Percentiles rank a stretch among this genome's conserved stretches.
Conservation (phyloP, 108 stramenopile species). For the Pseudonitzschia multiseries region DNA sequence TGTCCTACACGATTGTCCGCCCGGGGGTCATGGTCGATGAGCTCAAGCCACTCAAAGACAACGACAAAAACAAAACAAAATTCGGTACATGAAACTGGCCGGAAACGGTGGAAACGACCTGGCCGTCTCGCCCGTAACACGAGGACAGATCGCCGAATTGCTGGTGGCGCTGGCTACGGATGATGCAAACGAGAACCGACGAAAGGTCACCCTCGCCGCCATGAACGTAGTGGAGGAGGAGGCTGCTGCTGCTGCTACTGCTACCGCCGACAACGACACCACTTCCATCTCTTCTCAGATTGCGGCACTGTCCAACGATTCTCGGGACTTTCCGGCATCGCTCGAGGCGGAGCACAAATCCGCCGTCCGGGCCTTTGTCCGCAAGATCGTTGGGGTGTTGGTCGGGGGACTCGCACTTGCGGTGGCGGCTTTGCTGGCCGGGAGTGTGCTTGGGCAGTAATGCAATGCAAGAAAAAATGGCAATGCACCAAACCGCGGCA, state of each 20-base stretch:
- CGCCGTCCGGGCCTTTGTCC: not conserved
- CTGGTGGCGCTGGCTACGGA: conserved; percentile 29
- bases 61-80: conserved; percentile 15
- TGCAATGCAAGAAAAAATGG: too few relatives aligned
- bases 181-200: not conserved
- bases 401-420: not conserved
- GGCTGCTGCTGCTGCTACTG: not conserved
- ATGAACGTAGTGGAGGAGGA: conserved; percentile 20
- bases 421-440: too few relatives aligned
- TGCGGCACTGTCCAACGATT: conserved; percentile 28
- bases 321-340: conserved; percentile 14
- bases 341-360: conserved; percentile 13
- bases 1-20: conserved; percentile 63
- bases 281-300: conserved; percentile 18
- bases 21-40: conserved; percentile 58
- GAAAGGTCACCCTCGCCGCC: conserved; percentile 17
- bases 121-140: conserved; percentile 49
- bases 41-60: not conserved
- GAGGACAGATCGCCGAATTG: conserved; percentile 58
- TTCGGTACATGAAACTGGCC: conserved; percentile 34
- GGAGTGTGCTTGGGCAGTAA: too few relatives aligned
- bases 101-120: conserved; percentile 68
- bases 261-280: not conserved
- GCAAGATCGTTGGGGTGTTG: not conserved
- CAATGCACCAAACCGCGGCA: too few relatives aligned